Conservation (phyloP, 257 asterid species). For the Thymus quinquecostatus region DNA sequence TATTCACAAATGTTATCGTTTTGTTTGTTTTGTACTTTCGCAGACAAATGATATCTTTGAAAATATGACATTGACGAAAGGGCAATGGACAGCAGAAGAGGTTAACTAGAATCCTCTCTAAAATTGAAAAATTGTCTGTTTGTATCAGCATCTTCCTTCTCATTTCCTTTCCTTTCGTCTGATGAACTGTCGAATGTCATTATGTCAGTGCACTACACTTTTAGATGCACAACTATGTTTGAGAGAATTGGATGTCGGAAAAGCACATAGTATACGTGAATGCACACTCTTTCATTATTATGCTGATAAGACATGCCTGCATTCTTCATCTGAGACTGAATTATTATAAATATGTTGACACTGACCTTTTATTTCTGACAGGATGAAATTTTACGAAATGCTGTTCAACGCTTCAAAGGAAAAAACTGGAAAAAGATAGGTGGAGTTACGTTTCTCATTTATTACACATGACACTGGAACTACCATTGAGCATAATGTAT, state of each 20-base stretch:
- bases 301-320: not conserved
- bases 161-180: not conserved
- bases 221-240: constrained; percentile 5
- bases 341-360: not conserved
- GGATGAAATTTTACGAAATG: constrained; percentile 81
- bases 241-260: constrained; percentile 5
- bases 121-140: constrained; percentile 9
- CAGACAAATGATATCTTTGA: no score
- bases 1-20: no score
- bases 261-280: not conserved
- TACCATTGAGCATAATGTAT: constrained; percentile 21
- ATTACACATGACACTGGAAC: constrained; percentile 26
- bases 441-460: constrained; percentile 41
- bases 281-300: not conserved
- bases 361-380: constrained; percentile 36
- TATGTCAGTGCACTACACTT: constrained; percentile 11
- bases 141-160: constrained; percentile 13
- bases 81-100: constrained; percentile 99
- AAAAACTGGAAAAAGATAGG: constrained; percentile 98
- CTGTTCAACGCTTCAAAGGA: constrained; percentile 87
- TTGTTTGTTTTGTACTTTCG: no score
- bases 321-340: not conserved
- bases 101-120: constrained; percentile 40
- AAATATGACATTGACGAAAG: constrained; percentile 63
- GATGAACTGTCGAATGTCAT: constrained; percentile 7